These are phyloP conservation scores for Saccharomycopsis fermentans DNA, from an alignment of 805 yeast genomes.

Conservation along the genomic window DNA sequence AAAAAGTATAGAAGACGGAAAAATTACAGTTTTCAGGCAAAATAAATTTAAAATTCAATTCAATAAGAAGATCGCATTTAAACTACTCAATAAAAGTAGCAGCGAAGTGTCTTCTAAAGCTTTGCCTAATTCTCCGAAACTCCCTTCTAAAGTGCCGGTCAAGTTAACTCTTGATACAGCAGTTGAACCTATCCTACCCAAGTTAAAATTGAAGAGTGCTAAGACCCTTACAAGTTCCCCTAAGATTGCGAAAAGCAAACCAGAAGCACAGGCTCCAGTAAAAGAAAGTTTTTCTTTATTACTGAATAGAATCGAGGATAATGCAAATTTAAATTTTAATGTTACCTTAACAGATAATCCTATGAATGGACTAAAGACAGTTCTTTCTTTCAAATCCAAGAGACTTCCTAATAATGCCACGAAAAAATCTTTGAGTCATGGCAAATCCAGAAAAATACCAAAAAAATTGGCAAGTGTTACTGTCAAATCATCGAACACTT, in stretches of 20 bases:
- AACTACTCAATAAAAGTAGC: slow-evolving; percentile 11
- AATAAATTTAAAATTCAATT: slow-evolving; percentile 15
- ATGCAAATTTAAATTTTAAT: not conserved
- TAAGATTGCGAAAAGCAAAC: not conserved
- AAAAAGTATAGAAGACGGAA: slow-evolving; percentile 40
- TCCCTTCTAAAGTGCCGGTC: not conserved
- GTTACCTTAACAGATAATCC: not conserved
- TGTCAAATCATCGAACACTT: not conserved
- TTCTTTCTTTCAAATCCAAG: not conserved
- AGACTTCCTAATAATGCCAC: not conserved
- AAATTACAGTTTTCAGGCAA: slow-evolving; percentile 34
- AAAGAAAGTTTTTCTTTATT: not conserved
- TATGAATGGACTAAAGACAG: not conserved
- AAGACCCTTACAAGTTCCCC: not conserved
- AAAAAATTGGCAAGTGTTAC: not conserved
- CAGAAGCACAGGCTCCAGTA: not conserved
- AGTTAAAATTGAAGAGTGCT: not conserved
- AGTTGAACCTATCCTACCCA: not conserved
- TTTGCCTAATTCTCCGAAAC: not conserved
- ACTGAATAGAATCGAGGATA: not conserved
- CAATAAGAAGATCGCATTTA: slow-evolving; percentile 17
- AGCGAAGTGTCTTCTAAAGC: not conserved
- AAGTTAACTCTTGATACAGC: not conserved
- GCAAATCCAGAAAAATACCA: not conserved
- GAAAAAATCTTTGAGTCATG: not conserved